Percentiles rank a stretch among this genome's conserved stretches.
Conservation (phyloP, 345 rosid species). For the Xanthoceras sorbifolium region DNA sequence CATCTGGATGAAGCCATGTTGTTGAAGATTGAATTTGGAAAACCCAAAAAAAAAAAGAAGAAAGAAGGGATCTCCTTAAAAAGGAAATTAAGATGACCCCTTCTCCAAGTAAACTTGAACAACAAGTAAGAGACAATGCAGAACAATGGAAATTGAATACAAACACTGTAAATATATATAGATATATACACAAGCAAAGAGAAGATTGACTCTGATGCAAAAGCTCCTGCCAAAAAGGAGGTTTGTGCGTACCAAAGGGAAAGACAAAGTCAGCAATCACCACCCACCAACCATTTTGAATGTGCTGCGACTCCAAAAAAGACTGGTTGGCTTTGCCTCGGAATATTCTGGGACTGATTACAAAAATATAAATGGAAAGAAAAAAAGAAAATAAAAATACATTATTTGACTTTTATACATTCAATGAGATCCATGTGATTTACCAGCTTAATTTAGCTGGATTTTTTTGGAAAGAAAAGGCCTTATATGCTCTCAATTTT, state of each 20-base stretch:
- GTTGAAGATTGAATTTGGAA: background rate
- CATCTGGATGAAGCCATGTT: slow-evolving; percentile 26
- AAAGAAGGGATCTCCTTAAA: background rate
- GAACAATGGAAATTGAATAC: background rate
- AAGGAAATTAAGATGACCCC: background rate
- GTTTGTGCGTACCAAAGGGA: background rate
- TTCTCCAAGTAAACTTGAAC: slow-evolving; percentile 15
- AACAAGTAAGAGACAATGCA: background rate
- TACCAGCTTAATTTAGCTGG: background rate
- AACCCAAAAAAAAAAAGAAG: background rate
- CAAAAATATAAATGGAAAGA: background rate
- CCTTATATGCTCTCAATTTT: too few species aligned
- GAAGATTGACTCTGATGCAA: too few species aligned
- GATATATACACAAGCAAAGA: too few species aligned
- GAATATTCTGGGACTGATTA: background rate
- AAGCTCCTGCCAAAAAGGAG: background rate
- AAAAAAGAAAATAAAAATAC: too few species aligned
- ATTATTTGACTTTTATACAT: background rate
- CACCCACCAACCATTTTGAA: background rate
- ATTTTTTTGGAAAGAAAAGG: background rate
- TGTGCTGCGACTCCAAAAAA: background rate
- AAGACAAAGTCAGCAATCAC: background rate
- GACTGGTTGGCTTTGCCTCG: background rate
- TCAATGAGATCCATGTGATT: background rate
- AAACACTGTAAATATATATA: background rate